Percentiles rank a stretch among this genome's conserved stretches.
Conservation (phyloP, 2,329 filamentous ascomycete genomes). For the Ophiostoma piceae region DNA sequence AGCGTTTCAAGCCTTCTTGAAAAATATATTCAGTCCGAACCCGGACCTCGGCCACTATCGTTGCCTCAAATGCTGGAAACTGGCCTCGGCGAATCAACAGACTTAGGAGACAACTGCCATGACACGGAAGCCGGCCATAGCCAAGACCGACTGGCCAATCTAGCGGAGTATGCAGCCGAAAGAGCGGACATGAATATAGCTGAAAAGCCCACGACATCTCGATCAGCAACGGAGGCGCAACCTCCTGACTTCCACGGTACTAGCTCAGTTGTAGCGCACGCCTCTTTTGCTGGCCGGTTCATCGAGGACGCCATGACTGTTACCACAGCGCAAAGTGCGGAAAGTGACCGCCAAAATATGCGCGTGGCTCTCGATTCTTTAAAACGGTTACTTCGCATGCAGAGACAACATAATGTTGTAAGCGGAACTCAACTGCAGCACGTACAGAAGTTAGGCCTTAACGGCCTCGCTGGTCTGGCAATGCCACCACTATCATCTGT, state of each 20-base stretch:
- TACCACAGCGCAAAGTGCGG: not conserved
- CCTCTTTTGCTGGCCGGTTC: not conserved
- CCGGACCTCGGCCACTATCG: not conserved
- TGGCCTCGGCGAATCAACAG: not conserved
- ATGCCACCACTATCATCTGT: not conserved
- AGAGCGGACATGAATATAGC: not conserved
- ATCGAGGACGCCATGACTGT: not conserved
- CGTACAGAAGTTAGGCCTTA: not conserved
- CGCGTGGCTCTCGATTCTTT: not conserved
- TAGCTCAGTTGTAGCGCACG: slow-evolving; percentile 5
- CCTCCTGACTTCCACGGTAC: not conserved
- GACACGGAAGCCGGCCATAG: not conserved
- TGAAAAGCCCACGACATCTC: not conserved
- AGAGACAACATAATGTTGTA: not conserved
- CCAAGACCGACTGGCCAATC: not conserved
- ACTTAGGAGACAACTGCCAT: not conserved
- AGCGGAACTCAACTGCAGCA: slow-evolving; percentile 3
- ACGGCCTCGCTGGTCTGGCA: not conserved
- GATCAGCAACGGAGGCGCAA: too few species aligned
- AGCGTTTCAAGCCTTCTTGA: not conserved
- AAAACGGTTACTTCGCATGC: not conserved
- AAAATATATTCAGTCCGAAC: not conserved
- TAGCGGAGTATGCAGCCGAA: not conserved
- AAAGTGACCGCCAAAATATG: not conserved
- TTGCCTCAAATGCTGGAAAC: not conserved